Conservation (phyloP, 2,329 filamentous ascomycete genomes). For the Cladobotryum mycophilum region DNA sequence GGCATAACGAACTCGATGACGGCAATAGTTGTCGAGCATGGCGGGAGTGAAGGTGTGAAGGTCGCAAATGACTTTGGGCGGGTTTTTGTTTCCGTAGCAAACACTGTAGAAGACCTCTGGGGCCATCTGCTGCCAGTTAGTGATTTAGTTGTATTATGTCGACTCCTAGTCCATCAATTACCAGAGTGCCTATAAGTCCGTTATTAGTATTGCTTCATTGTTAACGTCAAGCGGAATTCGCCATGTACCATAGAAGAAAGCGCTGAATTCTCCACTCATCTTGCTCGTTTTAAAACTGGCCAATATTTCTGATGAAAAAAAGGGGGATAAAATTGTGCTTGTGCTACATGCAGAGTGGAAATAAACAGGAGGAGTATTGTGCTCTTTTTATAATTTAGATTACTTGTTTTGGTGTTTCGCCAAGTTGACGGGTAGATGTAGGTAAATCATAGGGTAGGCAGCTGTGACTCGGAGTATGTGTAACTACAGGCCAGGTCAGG, state of each 20-base stretch:
- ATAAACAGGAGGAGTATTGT: too few species aligned
- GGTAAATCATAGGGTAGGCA: too few species aligned
- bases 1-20: constrained; percentile 58
- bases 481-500: too few species aligned
- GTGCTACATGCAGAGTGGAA: too few species aligned
- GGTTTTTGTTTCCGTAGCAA: constrained; percentile 56
- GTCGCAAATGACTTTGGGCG: constrained; percentile 42
- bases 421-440: too few species aligned
- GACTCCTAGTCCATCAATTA: background rate
- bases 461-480: too few species aligned
- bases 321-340: too few species aligned
- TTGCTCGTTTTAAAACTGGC: constrained; percentile 9
- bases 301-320: too few species aligned
- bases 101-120: constrained; percentile 80
- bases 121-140: constrained; percentile 56
- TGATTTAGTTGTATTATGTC: background rate
- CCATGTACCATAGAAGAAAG: constrained; percentile 53
- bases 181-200: constrained; percentile 3
- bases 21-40: constrained; percentile 65
- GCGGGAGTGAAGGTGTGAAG: constrained; percentile 65
- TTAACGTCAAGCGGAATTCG: too few species aligned
- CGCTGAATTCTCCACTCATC: constrained; percentile 39
- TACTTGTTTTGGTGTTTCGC: too few species aligned
- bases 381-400: too few species aligned
- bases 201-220: background rate